Conservation (phyloP, 257 asterid species). For the Avicennia marina region DNA sequence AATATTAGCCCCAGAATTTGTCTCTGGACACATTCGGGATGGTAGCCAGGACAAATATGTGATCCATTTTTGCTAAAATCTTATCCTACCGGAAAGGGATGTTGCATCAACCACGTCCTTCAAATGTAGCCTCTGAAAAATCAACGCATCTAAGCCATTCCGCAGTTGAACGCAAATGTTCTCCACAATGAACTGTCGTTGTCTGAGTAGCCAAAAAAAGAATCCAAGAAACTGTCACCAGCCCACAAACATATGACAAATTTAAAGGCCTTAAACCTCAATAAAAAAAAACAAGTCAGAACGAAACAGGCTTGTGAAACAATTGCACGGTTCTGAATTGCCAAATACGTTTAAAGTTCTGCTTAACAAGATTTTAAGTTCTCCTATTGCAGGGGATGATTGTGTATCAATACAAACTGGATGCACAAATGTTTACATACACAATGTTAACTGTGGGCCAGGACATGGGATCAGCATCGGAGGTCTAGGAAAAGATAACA, state of each 20-base stretch:
- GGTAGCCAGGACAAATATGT: constrained; percentile 26
- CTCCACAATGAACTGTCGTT: constrained; percentile 25
- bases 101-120: too few relatives aligned
- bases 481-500: constrained; percentile 71
- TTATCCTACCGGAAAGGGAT: too few relatives aligned
- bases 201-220: too few relatives aligned
- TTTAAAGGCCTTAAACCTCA: too few relatives aligned
- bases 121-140: constrained; percentile 12
- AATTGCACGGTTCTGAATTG: too few relatives aligned
- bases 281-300: too few relatives aligned
- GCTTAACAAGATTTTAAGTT: not conserved
- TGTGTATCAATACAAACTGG: constrained; percentile 87
- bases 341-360: not conserved
- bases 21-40: too few relatives aligned
- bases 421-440: constrained; percentile 65
- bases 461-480: constrained; percentile 98
- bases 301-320: too few relatives aligned
- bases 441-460: constrained; percentile 77
- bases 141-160: not conserved
- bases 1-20: too few relatives aligned
- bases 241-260: too few relatives aligned
- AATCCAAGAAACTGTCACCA: too few relatives aligned
- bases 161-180: not conserved
- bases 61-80: not conserved
- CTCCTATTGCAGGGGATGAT: constrained; percentile 64